Percentiles rank a stretch among this genome's conserved stretches.
phyloP scores from a whole-genome alignment of 768 basidiomycete species.

The Amanita phalloides region DNA sequence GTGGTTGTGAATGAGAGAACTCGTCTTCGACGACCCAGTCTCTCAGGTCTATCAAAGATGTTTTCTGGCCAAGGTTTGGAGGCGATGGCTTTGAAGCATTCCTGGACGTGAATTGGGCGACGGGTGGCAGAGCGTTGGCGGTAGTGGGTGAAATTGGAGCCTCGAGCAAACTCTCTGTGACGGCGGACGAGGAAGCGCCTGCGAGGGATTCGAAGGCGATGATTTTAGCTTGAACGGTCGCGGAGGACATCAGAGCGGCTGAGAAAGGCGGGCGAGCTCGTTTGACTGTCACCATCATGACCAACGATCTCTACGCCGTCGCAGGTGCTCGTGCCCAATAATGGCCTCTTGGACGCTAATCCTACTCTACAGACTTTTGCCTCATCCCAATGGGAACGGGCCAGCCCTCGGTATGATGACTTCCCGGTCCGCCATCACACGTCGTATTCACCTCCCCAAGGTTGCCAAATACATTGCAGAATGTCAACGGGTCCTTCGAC shows the following conservation, averaged over 20 bases:
- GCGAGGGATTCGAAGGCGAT: slow-evolving; percentile 52
- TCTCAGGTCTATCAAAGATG: slow-evolving; percentile 59
- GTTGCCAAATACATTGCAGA: slow-evolving; percentile 74
- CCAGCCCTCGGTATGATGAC: slow-evolving; percentile 48
- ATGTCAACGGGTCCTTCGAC: slow-evolving; percentile 74
- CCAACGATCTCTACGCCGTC: slow-evolving; percentile 59
- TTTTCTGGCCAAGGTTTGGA: slow-evolving; percentile 36
- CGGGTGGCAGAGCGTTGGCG: slow-evolving; percentile 29
- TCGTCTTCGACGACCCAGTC: slow-evolving; percentile 69
- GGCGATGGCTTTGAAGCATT: slow-evolving; percentile 20
- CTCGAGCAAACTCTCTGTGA: slow-evolving; percentile 27
- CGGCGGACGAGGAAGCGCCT: slow-evolving; percentile 8
- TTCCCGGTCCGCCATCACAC: background rate
- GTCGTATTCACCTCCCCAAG: slow-evolving; percentile 18
- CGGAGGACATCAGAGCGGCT: slow-evolving; percentile 25
- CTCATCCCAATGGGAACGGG: slow-evolving; percentile 78
- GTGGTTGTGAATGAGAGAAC: slow-evolving; percentile 12
- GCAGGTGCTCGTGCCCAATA: slow-evolving; percentile 38
- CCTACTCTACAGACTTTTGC: slow-evolving; percentile 58
- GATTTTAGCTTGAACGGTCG: slow-evolving; percentile 47
- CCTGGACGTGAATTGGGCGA: slow-evolving; percentile 23
- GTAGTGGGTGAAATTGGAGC: slow-evolving; percentile 36
- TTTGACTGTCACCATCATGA: slow-evolving; percentile 8
- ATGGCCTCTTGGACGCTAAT: background rate
- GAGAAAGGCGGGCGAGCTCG: background rate